Conservation (phyloP, 495 filamentous ascomycete genomes). For the Terfezia boudieri region DNA sequence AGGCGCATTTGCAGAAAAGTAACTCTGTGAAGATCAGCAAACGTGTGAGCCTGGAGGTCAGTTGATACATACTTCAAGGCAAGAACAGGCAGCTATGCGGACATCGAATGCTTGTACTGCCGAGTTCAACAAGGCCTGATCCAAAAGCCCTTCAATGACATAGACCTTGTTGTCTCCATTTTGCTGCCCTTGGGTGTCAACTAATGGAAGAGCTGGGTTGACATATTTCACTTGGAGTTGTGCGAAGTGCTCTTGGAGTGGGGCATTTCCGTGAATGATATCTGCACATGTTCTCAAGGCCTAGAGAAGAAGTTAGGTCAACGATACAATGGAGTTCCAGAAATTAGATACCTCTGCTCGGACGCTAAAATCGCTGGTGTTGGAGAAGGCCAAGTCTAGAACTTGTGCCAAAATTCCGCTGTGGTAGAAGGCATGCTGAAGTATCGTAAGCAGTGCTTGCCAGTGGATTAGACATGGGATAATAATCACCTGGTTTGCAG, state of each 20-base stretch:
- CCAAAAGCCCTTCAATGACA: constrained; percentile 85
- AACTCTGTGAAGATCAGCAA: constrained; percentile 24
- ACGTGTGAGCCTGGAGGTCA: not conserved
- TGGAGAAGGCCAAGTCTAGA: constrained; percentile 64
- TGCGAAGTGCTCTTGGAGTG: constrained; percentile 70
- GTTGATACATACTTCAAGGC: constrained; percentile 38
- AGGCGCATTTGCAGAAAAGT: constrained; percentile 33
- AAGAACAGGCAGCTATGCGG: constrained; percentile 65
- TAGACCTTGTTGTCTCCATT: constrained; percentile 43
- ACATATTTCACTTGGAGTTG: constrained; percentile 39
- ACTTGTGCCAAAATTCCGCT: constrained; percentile 62
- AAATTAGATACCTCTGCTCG: constrained; percentile 44
- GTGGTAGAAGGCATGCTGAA: constrained; percentile 46
- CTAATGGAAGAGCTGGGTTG: constrained; percentile 29
- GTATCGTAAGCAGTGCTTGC: not conserved
- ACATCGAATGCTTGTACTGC: constrained; percentile 49
- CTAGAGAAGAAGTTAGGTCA: constrained; percentile 19
- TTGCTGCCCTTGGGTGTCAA: constrained; percentile 20
- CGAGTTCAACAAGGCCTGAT: constrained; percentile 50
- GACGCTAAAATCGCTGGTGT: constrained; percentile 47
- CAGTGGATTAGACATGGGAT: not conserved
- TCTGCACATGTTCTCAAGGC: constrained; percentile 70
- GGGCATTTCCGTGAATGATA: constrained; percentile 59
- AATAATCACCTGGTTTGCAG: constrained; percentile 41
- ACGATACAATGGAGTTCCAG: not conserved